A percentile compares a stretch with the other conserved stretches of the same genome.
These are phyloP conservation scores for Byssothecium circinans DNA, from an alignment of 2,329 filamentous ascomycete genomes.

Conservation along the genomic window DNA sequence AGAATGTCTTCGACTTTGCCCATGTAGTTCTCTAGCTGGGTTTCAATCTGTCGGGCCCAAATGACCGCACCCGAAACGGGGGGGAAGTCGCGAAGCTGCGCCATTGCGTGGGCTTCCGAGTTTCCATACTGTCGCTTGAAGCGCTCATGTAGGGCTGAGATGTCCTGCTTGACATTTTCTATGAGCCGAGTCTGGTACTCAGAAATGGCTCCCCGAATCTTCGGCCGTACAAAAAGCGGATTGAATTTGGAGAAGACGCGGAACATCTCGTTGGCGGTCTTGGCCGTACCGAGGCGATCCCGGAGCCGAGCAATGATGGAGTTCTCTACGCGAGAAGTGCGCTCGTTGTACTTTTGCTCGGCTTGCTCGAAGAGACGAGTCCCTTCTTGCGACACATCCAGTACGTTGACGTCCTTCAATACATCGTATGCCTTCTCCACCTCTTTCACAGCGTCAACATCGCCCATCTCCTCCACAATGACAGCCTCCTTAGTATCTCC, in stretches of 20 bases:
- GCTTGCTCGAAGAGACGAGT: constrained; percentile 91
- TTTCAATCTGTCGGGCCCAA: constrained; percentile 95
- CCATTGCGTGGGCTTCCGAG: constrained; percentile 97
- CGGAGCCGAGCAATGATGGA: constrained; percentile 94
- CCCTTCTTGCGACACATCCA: constrained; percentile 88
- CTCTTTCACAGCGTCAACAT: constrained; percentile 95
- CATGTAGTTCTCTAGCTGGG: constrained; percentile 95
- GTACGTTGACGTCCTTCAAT: constrained; percentile 88
- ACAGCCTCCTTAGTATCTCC: constrained; percentile 52
- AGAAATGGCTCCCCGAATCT: constrained; percentile 95
- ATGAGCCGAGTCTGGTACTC: constrained; percentile 98
- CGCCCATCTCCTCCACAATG: constrained; percentile 90
- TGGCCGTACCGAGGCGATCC: constrained; percentile 90
- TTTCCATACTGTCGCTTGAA: constrained; percentile 99
- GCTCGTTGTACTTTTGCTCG: constrained; percentile 95
- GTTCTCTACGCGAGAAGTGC: constrained; percentile 95
- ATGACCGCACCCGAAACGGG: constrained; percentile 97
- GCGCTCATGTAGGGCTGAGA: constrained; percentile 87
- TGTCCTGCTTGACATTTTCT: constrained; percentile 96
- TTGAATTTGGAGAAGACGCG: constrained; percentile 99
- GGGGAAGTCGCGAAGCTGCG: constrained; percentile 90
- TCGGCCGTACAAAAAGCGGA: constrained; percentile 95
- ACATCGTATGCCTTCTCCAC: constrained; percentile 93
- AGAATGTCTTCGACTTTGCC: constrained; percentile 98
- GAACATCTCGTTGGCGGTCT: constrained; percentile 99